Base-by-base conservation (phyloP, 805 yeast species). In the Yamadazyma sp. region DNA sequence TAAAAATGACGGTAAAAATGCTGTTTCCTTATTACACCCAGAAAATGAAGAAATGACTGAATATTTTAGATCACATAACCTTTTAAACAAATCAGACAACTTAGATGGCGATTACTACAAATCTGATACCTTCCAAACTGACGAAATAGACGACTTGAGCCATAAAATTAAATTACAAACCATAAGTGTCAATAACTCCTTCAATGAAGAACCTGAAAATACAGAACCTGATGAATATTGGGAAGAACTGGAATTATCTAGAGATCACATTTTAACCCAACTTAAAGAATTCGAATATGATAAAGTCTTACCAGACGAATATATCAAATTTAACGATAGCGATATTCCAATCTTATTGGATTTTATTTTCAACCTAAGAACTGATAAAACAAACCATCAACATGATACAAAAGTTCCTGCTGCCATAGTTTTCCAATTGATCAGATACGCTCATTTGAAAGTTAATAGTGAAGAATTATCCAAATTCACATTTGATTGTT, bases 371-470 rank as follows among this genome's bases (percentile, higher is more conserved):
- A 47, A 51, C 11, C 50, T 76, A 27, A 69, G 76, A 44, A 69
- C 65, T 16, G 58, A 68, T 5, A 53, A 62, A 25, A 30, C 49
- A 1, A 37, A 55, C 5, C 48, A 38, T 28, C 77, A 71, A 38
- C 75, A 72, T 39, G 69, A 69, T 30, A 59, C 81, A 4, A 65
- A 71, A 21, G 60, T 77, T 16, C 87, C 91, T 0, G 88, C 93
- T 0, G 78, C 85, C 1, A 69, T 82, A 5, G 58, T 82, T 0
- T 84, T 71, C 47, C 91, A 83, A 53, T 72, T 84, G 50, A 55
- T 82, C n/a, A 61, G 91, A 45, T 84, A 79, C 49, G 77, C 87
- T 1, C 80, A 77, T 44, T 66, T 67, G 36, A 73, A 75, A 44
- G 73, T 71, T 23, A 65, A 77, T n/a, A 75, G 80, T 32, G 58